Evolutionary conservation across 768 basidiomycete species (phyloP).

Genomic region (Phylloporus sp.): DNA sequence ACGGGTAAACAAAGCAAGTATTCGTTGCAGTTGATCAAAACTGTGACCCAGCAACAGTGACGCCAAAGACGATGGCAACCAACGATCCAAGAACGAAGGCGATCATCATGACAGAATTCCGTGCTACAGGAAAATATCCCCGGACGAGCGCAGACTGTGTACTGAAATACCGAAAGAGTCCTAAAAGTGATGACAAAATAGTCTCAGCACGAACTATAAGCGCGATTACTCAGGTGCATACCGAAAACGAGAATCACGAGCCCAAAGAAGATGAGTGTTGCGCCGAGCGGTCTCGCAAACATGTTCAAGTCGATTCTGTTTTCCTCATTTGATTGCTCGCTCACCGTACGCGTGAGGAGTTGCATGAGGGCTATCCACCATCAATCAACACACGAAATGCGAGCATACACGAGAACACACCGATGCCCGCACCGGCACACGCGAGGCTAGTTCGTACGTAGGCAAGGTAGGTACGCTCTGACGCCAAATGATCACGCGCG

Average conservation of each 20-base stretch:
- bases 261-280: slow-evolving; percentile 42
- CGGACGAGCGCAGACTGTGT: slow-evolving; percentile 48
- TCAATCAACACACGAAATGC: background rate
- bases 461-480: slow-evolving; percentile 60
- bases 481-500: slow-evolving; percentile 61
- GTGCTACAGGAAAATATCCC: slow-evolving; percentile 51
- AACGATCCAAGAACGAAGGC: too few relatives aligned
- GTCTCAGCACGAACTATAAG: background rate
- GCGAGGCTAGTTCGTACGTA: slow-evolving; percentile 61
- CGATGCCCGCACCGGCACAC: slow-evolving; percentile 56
- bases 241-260: slow-evolving; percentile 47
- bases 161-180: slow-evolving; percentile 47
- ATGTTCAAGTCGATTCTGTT: slow-evolving; percentile 18
- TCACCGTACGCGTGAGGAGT: slow-evolving; percentile 45
- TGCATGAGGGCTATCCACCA: slow-evolving; percentile 45
- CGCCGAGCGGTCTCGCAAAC: slow-evolving; percentile 52
- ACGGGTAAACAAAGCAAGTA: too few relatives aligned
- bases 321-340: too few relatives aligned
- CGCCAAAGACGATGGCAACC: too few relatives aligned
- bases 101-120: too few relatives aligned
- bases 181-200: too few relatives aligned
- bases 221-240: slow-evolving; percentile 17
- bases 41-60: too few relatives aligned
- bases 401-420: slow-evolving; percentile 32
- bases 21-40: too few relatives aligned